Evolutionary conservation across 805 yeast species (phyloP).

Genomic region (Lipomyces yamadae): DNA sequence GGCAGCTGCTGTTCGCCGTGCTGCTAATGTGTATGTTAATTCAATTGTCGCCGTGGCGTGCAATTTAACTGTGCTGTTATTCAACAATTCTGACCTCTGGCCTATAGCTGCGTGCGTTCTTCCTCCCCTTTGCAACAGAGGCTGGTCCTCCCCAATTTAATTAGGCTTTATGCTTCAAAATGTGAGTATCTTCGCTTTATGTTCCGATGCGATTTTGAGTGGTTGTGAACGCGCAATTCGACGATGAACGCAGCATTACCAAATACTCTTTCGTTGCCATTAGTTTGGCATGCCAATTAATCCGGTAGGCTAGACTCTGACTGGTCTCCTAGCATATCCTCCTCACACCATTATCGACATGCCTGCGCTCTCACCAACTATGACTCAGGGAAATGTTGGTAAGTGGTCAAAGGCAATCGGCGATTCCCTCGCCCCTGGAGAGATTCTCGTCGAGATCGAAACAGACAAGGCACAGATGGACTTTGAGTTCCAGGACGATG

Average conservation of each 20-base stretch:
- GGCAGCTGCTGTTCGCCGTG: constrained; percentile 31
- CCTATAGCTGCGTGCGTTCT: constrained; percentile 19
- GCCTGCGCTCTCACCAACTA: constrained; percentile 99
- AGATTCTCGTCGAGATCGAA: constrained; percentile 93
- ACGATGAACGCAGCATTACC: neutral
- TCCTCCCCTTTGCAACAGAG: constrained; percentile 27
- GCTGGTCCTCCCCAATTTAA: constrained; percentile 40
- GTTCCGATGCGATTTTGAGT: neutral
- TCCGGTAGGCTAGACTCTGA: neutral
- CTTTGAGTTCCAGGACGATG: constrained; percentile 97
- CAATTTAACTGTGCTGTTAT: neutral
- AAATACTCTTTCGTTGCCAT: neutral
- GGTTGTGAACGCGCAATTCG: neutral
- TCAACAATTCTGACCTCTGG: neutral
- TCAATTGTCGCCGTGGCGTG: neutral
- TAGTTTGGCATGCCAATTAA: neutral
- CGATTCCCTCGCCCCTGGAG: constrained; percentile 88
- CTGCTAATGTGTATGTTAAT: constrained; percentile 22
- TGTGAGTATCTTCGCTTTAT: constrained; percentile 34
- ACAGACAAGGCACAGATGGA: constrained; percentile 99
- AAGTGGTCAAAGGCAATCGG: constrained; percentile 90
- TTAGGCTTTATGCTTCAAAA: constrained; percentile 49
- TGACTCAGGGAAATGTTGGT: constrained; percentile 94
- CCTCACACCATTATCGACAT: constrained; percentile 86
- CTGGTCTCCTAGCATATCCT: constrained; percentile 57